phyloP scores from a whole-genome alignment of 306 rosid species.

The Trifolium pratense region DNA sequence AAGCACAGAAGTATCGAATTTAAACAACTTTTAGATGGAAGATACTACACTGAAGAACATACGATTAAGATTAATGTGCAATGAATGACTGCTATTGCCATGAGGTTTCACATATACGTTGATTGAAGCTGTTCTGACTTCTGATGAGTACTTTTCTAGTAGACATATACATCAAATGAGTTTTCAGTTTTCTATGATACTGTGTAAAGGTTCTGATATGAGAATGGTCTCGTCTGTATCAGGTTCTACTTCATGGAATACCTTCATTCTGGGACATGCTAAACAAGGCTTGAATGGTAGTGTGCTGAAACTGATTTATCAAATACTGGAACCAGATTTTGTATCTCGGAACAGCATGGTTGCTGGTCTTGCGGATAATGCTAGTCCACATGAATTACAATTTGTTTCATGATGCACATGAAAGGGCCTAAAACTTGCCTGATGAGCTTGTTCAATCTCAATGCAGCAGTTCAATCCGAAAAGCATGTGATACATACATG shows the following conservation, averaged over 20 bases:
- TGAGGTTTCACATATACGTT: neutral
- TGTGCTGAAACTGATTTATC: conserved; percentile 61
- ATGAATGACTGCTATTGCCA: conserved; percentile 1
- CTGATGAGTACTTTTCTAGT: conserved; percentile 70
- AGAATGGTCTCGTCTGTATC: no score
- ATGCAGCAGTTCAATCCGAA: conserved; percentile 36
- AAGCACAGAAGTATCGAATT: conserved; percentile 13
- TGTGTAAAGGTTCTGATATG: conserved; percentile 35
- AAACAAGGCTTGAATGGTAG: conserved; percentile 62
- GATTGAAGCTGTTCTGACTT: conserved; percentile 55
- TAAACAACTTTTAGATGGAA: conserved; percentile 6
- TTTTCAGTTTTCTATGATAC: conserved; percentile 62
- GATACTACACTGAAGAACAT: conserved; percentile 27
- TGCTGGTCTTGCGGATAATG: conserved; percentile 67
- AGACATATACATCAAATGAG: conserved; percentile 77
- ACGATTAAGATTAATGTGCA: neutral
- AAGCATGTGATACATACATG: conserved; percentile 41
- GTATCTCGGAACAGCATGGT: conserved; percentile 76
- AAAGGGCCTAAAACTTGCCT: conserved; percentile 58
- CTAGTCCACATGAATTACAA: conserved; percentile 53
- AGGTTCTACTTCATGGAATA: conserved; percentile 62
- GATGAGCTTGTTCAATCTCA: neutral
- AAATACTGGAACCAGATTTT: conserved; percentile 63
- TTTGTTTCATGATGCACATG: conserved; percentile 63
- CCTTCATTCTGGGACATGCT: conserved; percentile 58